phyloP scores from a whole-genome alignment of 352 stramenopile genomes.

The Pythium dissimile region DNA sequence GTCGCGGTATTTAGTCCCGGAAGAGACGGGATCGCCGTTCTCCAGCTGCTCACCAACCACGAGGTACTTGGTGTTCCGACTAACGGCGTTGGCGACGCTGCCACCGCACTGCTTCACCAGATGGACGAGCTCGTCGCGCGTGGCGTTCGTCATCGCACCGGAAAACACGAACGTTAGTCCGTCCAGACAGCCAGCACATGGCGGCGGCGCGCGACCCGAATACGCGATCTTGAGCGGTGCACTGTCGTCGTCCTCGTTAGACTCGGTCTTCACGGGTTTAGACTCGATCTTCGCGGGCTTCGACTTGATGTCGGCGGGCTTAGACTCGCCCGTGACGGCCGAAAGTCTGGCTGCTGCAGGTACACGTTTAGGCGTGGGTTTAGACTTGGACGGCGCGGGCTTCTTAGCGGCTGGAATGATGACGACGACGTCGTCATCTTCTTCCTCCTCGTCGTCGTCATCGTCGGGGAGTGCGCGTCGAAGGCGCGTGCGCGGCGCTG shows the following conservation, averaged over 20 bases:
- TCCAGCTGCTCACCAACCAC: constrained; percentile 67
- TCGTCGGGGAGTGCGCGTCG: constrained; percentile 27
- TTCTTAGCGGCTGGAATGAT: constrained; percentile 12
- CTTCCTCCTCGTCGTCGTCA: constrained; percentile 27
- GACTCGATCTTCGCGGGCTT: constrained; percentile 1
- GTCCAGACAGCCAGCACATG: constrained; percentile 65
- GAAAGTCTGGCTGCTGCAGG: neutral
- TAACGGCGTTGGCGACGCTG: constrained; percentile 54
- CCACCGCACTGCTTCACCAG: constrained; percentile 79
- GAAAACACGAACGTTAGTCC: constrained; percentile 78
- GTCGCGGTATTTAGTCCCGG: constrained; percentile 88
- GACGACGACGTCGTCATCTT: constrained; percentile 11
- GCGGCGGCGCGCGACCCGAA: constrained; percentile 46
- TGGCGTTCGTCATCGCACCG: constrained; percentile 53
- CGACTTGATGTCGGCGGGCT: neutral
- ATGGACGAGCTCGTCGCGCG: constrained; percentile 63
- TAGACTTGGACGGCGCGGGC: neutral
- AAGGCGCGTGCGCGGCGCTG: constrained; percentile 30
- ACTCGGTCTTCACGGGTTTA: neutral
- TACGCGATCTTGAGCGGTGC: constrained; percentile 20
- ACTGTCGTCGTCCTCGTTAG: constrained; percentile 10
- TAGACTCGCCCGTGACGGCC: neutral
- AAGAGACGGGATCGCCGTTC: constrained; percentile 53
- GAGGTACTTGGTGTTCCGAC: constrained; percentile 74
- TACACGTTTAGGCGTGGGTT: neutral